phyloP scores from a whole-genome alignment of 1,139 yeast genomes.

The Protomyces pachydermus region DNA sequence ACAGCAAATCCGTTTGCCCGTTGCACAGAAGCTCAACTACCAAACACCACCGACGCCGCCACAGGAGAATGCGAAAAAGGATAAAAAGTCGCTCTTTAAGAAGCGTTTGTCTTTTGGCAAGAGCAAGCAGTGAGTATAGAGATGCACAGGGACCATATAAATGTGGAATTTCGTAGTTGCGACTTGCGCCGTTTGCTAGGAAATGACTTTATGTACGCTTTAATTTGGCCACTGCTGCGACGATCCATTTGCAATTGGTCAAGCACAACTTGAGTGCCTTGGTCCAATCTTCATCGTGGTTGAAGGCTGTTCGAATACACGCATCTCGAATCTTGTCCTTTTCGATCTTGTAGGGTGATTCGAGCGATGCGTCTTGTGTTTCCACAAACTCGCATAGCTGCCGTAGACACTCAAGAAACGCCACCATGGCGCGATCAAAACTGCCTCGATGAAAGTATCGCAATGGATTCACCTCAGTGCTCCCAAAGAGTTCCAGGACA shows the following conservation, averaged over 20 bases:
- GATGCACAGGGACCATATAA: not conserved
- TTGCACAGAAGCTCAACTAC: conserved; percentile 12
- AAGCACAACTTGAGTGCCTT: conserved; percentile 76
- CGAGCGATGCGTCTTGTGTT: conserved; percentile 46
- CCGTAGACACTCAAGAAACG: conserved; percentile 57
- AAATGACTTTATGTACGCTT: not conserved
- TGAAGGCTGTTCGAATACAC: conserved; percentile 61
- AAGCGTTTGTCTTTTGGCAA: conserved; percentile 24
- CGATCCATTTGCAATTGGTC: conserved; percentile 52
- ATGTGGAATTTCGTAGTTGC: too few relatives aligned
- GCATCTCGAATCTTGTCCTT: conserved; percentile 72
- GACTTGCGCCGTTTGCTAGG: too few relatives aligned
- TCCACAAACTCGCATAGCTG: conserved; percentile 54
- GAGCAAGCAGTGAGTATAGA: conserved; percentile 5
- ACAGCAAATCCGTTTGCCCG: conserved; percentile 3
- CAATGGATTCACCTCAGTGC: conserved; percentile 58
- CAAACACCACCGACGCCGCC: conserved; percentile 23
- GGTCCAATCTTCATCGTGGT: conserved; percentile 69
- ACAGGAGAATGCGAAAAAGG: conserved; percentile 9
- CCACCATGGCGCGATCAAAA: conserved; percentile 72
- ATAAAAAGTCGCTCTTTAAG: conserved; percentile 15
- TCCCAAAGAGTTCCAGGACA: conserved; percentile 50
- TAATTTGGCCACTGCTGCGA: conserved; percentile 35
- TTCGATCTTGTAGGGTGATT: conserved; percentile 61
- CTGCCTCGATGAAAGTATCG: conserved; percentile 64